Evolutionary conservation across 495 filamentous ascomycete genomes (phyloP).

Genomic region (Tuber melanosporum): DNA sequence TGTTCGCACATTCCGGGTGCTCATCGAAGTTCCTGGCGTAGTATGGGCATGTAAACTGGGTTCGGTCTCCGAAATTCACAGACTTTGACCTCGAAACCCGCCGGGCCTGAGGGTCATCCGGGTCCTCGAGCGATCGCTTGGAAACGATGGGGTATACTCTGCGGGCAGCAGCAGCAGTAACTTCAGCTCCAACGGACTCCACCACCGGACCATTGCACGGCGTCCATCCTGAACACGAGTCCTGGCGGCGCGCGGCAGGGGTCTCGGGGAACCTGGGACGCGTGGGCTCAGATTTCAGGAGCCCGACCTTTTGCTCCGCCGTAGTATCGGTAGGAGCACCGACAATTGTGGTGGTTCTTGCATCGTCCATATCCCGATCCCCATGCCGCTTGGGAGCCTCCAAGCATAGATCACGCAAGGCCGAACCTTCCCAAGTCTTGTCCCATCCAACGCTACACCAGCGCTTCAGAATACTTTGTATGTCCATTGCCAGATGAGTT

Average conservation of each 20-base stretch:
- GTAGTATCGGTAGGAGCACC: neutral
- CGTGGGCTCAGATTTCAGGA: neutral
- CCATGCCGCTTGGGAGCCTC: neutral
- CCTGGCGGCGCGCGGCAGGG: neutral
- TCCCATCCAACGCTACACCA: constrained; percentile 31
- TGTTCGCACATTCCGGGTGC: constrained; percentile 31
- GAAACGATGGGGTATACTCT: neutral
- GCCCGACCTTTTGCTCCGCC: neutral
- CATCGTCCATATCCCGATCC: neutral
- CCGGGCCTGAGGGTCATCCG: constrained; percentile 15
- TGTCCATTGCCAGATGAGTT: constrained; percentile 35
- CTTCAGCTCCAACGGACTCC: neutral
- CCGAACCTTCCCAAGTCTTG: constrained; percentile 29
- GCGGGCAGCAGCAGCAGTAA: neutral
- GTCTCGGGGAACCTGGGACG: neutral
- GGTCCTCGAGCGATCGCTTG: constrained; percentile 26
- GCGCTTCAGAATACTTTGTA: constrained; percentile 32
- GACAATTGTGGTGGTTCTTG: neutral
- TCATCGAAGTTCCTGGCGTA: constrained; percentile 12
- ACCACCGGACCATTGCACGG: neutral
- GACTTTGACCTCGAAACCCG: constrained; percentile 3
- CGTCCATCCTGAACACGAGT: neutral
- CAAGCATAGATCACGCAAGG: constrained; percentile 7
- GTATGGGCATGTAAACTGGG: constrained; percentile 33
- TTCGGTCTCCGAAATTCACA: constrained; percentile 14